These are phyloP conservation scores for Postia placenta DNA, from an alignment of 768 basidiomycete genomes.

Conservation along the genomic window DNA sequence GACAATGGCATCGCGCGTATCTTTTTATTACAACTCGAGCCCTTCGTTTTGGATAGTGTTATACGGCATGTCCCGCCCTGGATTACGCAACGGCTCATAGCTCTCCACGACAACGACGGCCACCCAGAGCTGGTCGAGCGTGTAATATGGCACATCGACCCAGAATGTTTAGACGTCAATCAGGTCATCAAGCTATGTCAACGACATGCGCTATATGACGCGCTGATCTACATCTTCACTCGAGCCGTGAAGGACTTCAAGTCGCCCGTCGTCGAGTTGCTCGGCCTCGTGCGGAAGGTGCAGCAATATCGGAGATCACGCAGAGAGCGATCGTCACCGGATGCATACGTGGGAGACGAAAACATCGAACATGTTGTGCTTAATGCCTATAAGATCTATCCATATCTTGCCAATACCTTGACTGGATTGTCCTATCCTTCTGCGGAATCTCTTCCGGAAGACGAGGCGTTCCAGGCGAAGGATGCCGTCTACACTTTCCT, in stretches of 20 bases:
- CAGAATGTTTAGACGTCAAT: constrained; percentile 85
- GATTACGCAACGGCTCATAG: constrained; percentile 80
- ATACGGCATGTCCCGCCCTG: constrained; percentile 77
- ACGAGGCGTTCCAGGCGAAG: constrained; percentile 66
- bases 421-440: constrained; percentile 86
- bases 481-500: constrained; percentile 73
- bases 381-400: constrained; percentile 88
- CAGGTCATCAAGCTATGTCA: constrained; percentile 88
- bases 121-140: constrained; percentile 77
- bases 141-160: constrained; percentile 95
- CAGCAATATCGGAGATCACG: constrained; percentile 44
- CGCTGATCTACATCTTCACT: constrained; percentile 90
- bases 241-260: constrained; percentile 84
- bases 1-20: constrained; percentile 79
- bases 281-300: constrained; percentile 69
- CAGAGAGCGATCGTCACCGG: constrained; percentile 22
- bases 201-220: constrained; percentile 80
- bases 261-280: constrained; percentile 79
- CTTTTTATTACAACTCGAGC: constrained; percentile 76
- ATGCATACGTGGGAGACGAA: constrained; percentile 25
- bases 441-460: constrained; percentile 58
- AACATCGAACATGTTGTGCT: constrained; percentile 53
- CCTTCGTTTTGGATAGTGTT: constrained; percentile 70
- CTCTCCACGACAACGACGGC: constrained; percentile 64
- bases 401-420: constrained; percentile 76